These are phyloP conservation scores for Gelatoporia subvermispora DNA, from an alignment of 768 basidiomycete genomes.

Conservation along the genomic window DNA sequence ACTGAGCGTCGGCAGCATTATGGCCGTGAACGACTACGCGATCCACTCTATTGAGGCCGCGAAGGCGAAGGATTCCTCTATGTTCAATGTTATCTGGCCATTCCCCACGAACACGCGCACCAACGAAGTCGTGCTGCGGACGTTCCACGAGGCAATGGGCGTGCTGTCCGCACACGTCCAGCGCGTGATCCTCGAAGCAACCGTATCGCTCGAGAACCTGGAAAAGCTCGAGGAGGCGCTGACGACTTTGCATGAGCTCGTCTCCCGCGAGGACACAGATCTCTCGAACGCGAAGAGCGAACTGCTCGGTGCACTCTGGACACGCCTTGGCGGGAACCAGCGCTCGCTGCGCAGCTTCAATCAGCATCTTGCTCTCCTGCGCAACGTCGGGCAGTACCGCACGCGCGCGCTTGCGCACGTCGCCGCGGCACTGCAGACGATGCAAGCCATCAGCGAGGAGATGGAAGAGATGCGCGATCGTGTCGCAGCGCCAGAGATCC, in stretches of 20 bases:
- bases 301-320: slow-evolving; percentile 67
- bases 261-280: slow-evolving; percentile 51
- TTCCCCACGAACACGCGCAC: slow-evolving; percentile 25
- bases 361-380: slow-evolving; percentile 47
- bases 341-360: slow-evolving; percentile 45
- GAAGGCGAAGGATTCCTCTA: slow-evolving; percentile 22
- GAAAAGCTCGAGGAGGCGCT: slow-evolving; percentile 61
- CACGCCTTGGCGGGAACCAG: slow-evolving; percentile 58
- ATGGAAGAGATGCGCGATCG: slow-evolving; percentile 74
- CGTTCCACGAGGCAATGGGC: slow-evolving; percentile 62
- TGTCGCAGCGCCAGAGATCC: slow-evolving; percentile 62
- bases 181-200: slow-evolving; percentile 64
- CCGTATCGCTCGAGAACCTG: slow-evolving; percentile 49
- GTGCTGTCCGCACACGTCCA: slow-evolving; percentile 47
- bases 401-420: slow-evolving; percentile 62
- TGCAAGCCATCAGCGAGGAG: slow-evolving; percentile 63
- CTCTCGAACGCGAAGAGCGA: slow-evolving; percentile 43
- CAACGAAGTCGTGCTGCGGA: slow-evolving; percentile 42
- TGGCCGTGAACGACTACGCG: slow-evolving; percentile 72
- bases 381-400: slow-evolving; percentile 51
- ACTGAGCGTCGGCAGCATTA: slow-evolving; percentile 42
- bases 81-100: slow-evolving; percentile 25
- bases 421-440: slow-evolving; percentile 54
- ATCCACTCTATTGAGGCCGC: slow-evolving; percentile 47
- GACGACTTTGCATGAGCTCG: slow-evolving; percentile 48